phyloP scores from a whole-genome alignment of 75 land plant species.

The Pinus taeda region DNA sequence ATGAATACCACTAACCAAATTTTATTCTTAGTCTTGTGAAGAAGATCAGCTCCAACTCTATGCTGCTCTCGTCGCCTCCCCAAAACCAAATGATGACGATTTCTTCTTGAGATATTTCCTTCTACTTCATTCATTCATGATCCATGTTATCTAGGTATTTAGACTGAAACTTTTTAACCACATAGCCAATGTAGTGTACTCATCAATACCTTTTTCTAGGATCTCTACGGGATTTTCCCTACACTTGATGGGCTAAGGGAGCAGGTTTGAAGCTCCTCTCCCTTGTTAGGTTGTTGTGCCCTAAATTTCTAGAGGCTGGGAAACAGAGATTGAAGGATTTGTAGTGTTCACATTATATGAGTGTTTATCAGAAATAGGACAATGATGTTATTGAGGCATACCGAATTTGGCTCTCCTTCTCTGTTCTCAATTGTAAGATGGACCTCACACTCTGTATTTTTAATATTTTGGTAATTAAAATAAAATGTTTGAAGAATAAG shows the following conservation, averaged over 20 bases:
- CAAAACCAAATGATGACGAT: no score
- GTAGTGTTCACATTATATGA: background rate
- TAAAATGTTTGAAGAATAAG: no score
- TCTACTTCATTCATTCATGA: no score
- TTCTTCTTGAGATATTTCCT: no score
- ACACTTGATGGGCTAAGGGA: background rate
- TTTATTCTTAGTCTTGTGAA: no score
- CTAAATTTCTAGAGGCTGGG: background rate
- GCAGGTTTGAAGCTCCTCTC: background rate
- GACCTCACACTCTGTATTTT: background rate
- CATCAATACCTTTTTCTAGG: background rate
- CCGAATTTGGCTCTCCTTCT: background rate
- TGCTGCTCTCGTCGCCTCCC: no score
- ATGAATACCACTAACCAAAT: conserved; percentile 25
- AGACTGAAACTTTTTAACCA: no score
- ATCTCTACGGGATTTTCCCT: background rate
- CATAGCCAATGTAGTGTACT: no score
- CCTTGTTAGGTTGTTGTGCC: background rate
- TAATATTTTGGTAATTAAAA: no score
- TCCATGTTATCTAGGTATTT: no score
- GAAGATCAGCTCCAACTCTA: no score
- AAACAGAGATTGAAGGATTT: background rate
- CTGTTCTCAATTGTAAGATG: no score
- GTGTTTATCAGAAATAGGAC: background rate
- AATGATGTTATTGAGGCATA: background rate